phyloP scores from a whole-genome alignment of 164 flowering plant species.

The Aristolochia fimbriata region DNA sequence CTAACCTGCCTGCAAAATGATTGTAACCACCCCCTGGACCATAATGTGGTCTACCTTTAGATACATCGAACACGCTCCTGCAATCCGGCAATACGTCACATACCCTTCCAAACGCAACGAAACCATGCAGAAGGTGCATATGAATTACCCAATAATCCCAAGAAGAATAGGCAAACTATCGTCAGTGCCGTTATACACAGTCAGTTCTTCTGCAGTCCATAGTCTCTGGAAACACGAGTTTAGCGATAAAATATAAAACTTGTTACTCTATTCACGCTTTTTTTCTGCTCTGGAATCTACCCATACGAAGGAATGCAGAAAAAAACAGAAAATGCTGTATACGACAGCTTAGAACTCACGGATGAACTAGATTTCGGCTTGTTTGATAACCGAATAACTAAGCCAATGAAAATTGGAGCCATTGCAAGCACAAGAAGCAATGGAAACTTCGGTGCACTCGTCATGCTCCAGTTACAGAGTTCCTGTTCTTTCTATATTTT shows the following conservation, averaged over 20 bases:
- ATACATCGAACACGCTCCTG: constrained; percentile 64
- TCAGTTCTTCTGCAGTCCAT: constrained; percentile 42
- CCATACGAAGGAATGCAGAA: no score
- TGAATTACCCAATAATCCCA: constrained; percentile 28
- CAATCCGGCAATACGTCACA: not conserved
- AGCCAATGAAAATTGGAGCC: not conserved
- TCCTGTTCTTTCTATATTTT: no score
- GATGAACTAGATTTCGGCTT: not conserved
- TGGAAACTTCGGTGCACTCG: not conserved
- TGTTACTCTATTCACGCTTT: no score
- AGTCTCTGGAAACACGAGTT: not conserved
- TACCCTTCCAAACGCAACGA: not conserved
- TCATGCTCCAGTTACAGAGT: no score
- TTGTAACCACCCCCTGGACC: constrained; percentile 74
- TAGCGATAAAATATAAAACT: no score
- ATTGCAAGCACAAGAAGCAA: not conserved
- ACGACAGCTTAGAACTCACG: not conserved
- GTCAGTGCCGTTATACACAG: constrained; percentile 63
- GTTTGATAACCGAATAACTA: not conserved
- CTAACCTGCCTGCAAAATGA: constrained; percentile 86
- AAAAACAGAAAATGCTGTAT: no score
- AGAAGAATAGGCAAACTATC: constrained; percentile 47
- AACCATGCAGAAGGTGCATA: no score
- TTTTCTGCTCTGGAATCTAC: no score
- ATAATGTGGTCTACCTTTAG: constrained; percentile 77